phyloP scores from a whole-genome alignment of 1,284 basidiomycete species.

The Cryptococcus floricola region DNA sequence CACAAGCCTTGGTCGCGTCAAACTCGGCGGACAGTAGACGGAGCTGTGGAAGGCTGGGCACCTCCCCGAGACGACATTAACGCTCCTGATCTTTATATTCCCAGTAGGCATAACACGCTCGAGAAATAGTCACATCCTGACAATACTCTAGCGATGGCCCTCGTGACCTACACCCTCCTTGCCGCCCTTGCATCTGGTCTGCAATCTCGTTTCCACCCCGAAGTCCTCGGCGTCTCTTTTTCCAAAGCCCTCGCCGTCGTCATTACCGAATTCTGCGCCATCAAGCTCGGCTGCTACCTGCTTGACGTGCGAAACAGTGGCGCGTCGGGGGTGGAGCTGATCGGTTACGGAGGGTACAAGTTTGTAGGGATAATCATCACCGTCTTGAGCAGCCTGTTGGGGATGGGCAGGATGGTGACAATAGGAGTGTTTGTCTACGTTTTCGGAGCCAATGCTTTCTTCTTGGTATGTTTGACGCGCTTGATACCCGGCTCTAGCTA shows the following conservation, averaged over 20 bases:
- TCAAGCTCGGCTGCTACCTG: conserved; percentile 87
- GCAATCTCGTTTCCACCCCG: conserved; percentile 78
- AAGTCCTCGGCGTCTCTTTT: conserved; percentile 80
- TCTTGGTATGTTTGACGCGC: conserved; percentile 62
- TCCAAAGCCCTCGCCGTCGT: conserved; percentile 78
- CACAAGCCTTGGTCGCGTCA: conserved; percentile 78
- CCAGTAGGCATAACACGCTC: conserved; percentile 58
- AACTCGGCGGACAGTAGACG: conserved; percentile 51
- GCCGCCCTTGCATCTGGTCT: conserved; percentile 80
- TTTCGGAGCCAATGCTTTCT: conserved; percentile 86
- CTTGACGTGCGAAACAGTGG: conserved; percentile 73
- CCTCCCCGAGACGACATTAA: conserved; percentile 93
- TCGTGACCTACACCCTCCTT: conserved; percentile 92
- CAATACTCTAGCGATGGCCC: conserved; percentile 72
- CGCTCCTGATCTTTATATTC: conserved; percentile 94
- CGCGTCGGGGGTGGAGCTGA: conserved; percentile 60
- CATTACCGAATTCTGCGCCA: conserved; percentile 77
- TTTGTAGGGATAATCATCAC: conserved; percentile 69
- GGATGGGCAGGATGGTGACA: conserved; percentile 63
- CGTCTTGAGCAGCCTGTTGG: conserved; percentile 42
- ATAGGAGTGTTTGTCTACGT: conserved; percentile 73
- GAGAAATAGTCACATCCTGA: background rate
- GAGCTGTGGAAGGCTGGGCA: conserved; percentile 70
- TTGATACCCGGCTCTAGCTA: background rate
- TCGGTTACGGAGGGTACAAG: conserved; percentile 88